Conservation (phyloP, 257 asterid genomes). For the Ophiorrhiza pumila region DNA sequence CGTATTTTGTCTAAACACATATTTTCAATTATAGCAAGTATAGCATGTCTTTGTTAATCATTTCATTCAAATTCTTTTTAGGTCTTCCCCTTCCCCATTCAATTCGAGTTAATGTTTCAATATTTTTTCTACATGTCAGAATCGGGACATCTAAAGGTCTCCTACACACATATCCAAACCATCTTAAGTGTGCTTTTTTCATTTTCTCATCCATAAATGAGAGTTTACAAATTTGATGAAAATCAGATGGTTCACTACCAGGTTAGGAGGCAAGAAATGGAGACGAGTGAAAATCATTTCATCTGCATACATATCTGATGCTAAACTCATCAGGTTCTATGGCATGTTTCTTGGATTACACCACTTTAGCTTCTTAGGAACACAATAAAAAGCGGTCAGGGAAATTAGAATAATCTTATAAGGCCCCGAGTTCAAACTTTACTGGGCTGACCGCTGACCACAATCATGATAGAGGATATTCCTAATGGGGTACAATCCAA, state of each 20-base stretch:
- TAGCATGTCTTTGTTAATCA: no score
- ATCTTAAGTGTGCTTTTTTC: no score
- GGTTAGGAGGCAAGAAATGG: background rate
- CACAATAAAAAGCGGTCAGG: background rate
- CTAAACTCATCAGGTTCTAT: background rate
- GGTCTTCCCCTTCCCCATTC: no score
- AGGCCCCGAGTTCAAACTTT: background rate
- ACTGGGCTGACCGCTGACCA: background rate
- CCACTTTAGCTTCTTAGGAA: background rate
- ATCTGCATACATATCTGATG: background rate
- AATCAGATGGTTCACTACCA: background rate
- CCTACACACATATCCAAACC: no score
- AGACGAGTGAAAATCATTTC: background rate
- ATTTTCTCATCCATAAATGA: no score
- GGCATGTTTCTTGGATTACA: background rate
- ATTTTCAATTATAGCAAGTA: no score
- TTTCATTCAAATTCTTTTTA: no score
- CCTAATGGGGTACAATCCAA: background rate
- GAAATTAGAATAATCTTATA: background rate
- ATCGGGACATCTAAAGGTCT: no score
- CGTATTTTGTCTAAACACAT: no score
- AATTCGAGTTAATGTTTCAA: no score
- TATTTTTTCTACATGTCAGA: no score
- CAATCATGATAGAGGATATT: no score
- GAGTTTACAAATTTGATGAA: background rate